Evolutionary conservation across 1,139 yeast genomes (phyloP), one percentile per base, ranked within the genome.

Genomic region (Zhuliangozyma blackwelliae): DNA sequence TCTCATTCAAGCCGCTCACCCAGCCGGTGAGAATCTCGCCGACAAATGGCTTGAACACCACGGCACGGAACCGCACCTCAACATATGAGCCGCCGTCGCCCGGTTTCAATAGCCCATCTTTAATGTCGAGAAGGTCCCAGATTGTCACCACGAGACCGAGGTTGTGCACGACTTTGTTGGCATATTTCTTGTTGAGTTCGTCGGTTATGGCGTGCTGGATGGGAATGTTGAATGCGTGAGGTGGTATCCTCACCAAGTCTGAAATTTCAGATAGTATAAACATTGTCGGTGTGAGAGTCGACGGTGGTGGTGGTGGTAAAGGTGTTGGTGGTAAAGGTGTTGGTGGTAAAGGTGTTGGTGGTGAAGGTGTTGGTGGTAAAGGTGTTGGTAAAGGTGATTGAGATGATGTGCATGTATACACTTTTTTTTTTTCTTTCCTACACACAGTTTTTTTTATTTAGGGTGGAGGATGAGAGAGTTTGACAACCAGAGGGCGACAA

Each of bases 11-110:
- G 46, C 88, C 85, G 32, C 89, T 79, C 21, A 92, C 89, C 90
- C 95, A 87, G 2, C 99, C 99, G 0, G 89, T 82, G 28, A 92
- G 61, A n/a, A 90, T 76, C 55, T 92, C 98, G 3, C 98, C 98
- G 1, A 87, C 80, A 59, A 90, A 89, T 1, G 98, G 98, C 48
- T 92, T 83, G 72, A 95, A 92, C 2, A 92, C 83, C 13, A 90
- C 68, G 35, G 85, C 69, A 37, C 97, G 64, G 54, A 89, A 87
- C 39, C 68, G 73, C 12, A 84, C 86, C 44, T 82, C 85, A 31
- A 89, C 81, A 50, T 73, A 90, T 2, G 92, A 75, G 1, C 92
- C 89, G 6, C 98, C 98, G 59, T 92, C 97, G n/a, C 98, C 97
- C 2, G 96, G 96, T 50, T 82, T 83, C 45, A 92, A 70, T 43